Conservation (phyloP, 495 filamentous ascomycete species). For the Penicillium lividum region DNA sequence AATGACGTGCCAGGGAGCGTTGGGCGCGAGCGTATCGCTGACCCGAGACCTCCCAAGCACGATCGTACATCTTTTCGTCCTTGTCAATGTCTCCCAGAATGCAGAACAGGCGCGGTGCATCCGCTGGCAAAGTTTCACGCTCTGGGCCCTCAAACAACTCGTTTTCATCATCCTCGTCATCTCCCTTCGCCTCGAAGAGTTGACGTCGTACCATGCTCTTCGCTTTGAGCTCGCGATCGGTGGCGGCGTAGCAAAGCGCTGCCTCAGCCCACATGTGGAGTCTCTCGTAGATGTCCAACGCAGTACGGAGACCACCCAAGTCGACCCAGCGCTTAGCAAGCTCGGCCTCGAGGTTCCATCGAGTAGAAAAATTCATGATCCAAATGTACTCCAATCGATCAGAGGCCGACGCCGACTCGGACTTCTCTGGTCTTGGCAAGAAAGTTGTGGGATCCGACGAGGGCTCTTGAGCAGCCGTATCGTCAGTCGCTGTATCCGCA, state of each 20-base stretch:
- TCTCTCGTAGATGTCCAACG: constrained; percentile 93
- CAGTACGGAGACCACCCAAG: constrained; percentile 82
- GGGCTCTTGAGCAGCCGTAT: constrained; percentile 32
- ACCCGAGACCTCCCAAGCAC: constrained; percentile 85
- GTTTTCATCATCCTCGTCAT: constrained; percentile 50
- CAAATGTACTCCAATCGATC: constrained; percentile 83
- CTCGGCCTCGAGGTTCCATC: constrained; percentile 94
- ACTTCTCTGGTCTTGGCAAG: constrained; percentile 72
- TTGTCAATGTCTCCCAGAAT: constrained; percentile 90
- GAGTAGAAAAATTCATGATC: constrained; percentile 74
- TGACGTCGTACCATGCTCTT: constrained; percentile 70
- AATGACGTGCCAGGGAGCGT: constrained; percentile 78
- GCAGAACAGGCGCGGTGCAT: constrained; percentile 88
- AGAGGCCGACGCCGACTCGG: constrained; percentile 72
- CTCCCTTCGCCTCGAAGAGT: constrained; percentile 64
- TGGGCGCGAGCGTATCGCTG: constrained; percentile 83
- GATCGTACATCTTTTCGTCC: constrained; percentile 70
- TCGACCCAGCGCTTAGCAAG: constrained; percentile 87
- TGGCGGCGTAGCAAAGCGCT: constrained; percentile 81
- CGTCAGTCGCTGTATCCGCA: constrained; percentile 68
- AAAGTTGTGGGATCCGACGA: constrained; percentile 63
- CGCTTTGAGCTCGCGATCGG: constrained; percentile 83
- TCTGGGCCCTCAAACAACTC: constrained; percentile 62
- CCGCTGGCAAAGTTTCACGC: constrained; percentile 66
- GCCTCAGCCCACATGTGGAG: constrained; percentile 95